Base-by-base conservation (phyloP, 176 grass and related monocot species). In the Eleusine indica region DNA sequence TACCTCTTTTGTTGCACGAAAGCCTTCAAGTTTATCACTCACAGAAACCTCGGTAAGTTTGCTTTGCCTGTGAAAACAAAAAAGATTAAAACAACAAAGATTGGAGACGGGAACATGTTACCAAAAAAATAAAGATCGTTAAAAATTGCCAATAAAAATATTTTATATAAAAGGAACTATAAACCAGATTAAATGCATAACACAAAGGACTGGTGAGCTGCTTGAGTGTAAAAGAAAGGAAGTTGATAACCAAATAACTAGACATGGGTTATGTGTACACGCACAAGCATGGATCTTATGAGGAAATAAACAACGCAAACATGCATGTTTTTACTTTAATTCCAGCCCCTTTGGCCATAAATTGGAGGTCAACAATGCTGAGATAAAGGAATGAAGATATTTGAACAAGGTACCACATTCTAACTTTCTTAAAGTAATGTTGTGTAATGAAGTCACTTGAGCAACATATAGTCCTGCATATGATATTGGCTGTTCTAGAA, bases 41-140 rank as follows among this genome's bases (percentile, higher is more conserved):
- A 92, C 91, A 79, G 93, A 90, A 85, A 96, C 91, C 89, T 99
- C 96, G 2, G 96, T 96, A 76, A 99, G 93, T 90, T 99, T 94
- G 49, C 79, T 64, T 49, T 76, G 68, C 78, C 91, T 96, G 86
- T 14, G 69, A 15, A 47, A n/a, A 32, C 22, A 68, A 10, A 82
- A 61, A 19, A 70, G 11, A 81, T 83, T 49, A 81, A 79, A 35
- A 78, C 41, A 62, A 60, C 18, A 1, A 60, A 60, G 53, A 60
- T 60, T 60, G 21, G 56, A 60, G 6, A 60, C 6, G 0, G 7
- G 9, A 60, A 60, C 4, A 57, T 57, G 19, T 22, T 22, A 60
- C n/a, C 19, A 60, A n/a, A 21, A 21, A 60, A 9, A 60, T 22
- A 4, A 16, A 54, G 16, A 54, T 17, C 14, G 18, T 18, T 54